A percentile compares a stretch with the other conserved stretches of the same genome.
Evolutionary conservation across 2,329 filamentous ascomycete genomes (phyloP).

Genomic region (Talaromyces albobiverticillius): DNA sequence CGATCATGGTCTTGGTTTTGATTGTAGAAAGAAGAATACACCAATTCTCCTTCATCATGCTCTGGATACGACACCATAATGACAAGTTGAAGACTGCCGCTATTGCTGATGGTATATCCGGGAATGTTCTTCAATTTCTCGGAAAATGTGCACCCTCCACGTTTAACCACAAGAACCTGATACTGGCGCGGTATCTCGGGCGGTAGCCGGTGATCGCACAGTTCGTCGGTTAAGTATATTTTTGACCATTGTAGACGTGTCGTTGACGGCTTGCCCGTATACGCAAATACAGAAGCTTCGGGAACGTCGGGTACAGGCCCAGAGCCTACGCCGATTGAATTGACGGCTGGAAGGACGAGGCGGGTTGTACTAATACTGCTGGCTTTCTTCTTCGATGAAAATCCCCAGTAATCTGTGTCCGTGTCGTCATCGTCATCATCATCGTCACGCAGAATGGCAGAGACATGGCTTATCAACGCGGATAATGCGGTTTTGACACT

Average conservation of each 20-base stretch:
- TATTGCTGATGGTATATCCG: constrained; percentile 53
- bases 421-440: not conserved
- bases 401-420: not conserved
- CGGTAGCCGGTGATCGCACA: constrained; percentile 57
- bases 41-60: constrained; percentile 43
- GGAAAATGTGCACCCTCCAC: constrained; percentile 81
- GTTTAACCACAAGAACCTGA: constrained; percentile 76
- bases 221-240: constrained; percentile 70
- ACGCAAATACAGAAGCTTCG: constrained; percentile 45
- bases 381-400: constrained; percentile 4
- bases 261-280: constrained; percentile 39
- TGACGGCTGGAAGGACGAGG: constrained; percentile 46
- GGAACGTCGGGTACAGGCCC: constrained; percentile 66
- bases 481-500: constrained; percentile 42
- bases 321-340: constrained; percentile 54
- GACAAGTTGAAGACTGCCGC: constrained; percentile 66
- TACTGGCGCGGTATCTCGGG: constrained; percentile 53
- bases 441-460: constrained; percentile 48
- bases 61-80: constrained; percentile 63
- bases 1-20: constrained; percentile 16
- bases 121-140: constrained; percentile 85
- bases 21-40: constrained; percentile 16
- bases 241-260: constrained; percentile 63
- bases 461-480: constrained; percentile 50
- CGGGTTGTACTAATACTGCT: constrained; percentile 26